These are phyloP conservation scores for Lactarius psammicola DNA, from an alignment of 768 basidiomycete genomes.

Conservation along the genomic window DNA sequence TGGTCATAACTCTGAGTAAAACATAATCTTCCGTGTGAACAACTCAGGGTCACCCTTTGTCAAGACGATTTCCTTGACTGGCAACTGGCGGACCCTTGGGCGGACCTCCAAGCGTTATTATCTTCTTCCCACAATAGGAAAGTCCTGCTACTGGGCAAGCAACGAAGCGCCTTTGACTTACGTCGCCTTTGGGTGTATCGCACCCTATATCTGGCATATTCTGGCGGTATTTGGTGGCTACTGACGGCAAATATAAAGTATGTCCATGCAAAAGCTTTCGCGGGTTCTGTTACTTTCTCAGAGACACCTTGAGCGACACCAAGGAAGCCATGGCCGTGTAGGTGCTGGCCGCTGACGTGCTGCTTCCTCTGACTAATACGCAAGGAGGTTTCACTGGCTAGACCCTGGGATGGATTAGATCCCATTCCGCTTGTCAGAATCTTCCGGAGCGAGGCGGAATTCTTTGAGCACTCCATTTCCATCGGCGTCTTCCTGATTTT, in stretches of 20 bases:
- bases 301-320: conserved; percentile 1
- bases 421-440: conserved; percentile 4
- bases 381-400: not conserved
- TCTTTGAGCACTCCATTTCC: not conserved
- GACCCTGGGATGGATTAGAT: conserved; percentile 1
- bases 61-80: conserved; percentile 10
- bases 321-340: conserved; percentile 11
- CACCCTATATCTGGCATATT: conserved; percentile 2
- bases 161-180: conserved; percentile 22
- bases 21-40: not conserved
- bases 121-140: conserved; percentile 23
- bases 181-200: conserved; percentile 10
- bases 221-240: conserved; percentile 17
- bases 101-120: conserved; percentile 13
- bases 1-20: not conserved
- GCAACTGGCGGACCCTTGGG: not conserved
- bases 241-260: conserved; percentile 15
- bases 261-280: conserved; percentile 13
- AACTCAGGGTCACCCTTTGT: not conserved
- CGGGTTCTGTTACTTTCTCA: not conserved
- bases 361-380: conserved; percentile 22
- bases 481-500: conserved; percentile 16
- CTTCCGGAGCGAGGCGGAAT: conserved; percentile 2
- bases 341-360: not conserved
- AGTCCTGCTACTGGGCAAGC: conserved; percentile 6